A percentile compares a stretch with the other conserved stretches of the same genome.
These are phyloP conservation scores for Mortierella hygrophila DNA, from an alignment of 192 early-diverging fungal genomes.

Conservation along the genomic window DNA sequence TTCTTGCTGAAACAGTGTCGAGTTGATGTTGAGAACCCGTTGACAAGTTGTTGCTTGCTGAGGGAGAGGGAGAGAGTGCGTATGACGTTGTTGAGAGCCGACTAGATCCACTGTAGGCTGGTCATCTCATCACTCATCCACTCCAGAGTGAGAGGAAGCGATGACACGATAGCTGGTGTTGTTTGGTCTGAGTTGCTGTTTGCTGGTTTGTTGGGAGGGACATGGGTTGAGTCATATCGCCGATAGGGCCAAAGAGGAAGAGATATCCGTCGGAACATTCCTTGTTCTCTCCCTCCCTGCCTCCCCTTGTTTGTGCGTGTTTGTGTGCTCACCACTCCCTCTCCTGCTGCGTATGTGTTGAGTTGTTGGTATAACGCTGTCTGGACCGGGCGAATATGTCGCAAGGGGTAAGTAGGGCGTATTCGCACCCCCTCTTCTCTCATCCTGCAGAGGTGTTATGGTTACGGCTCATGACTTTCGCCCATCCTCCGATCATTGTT, in stretches of 20 bases:
- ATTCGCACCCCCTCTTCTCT: neutral
- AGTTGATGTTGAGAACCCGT: neutral
- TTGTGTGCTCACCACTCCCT: neutral
- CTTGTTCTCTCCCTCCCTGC: neutral
- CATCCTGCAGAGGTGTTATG: neutral
- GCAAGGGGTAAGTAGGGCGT: neutral
- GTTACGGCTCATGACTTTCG: neutral
- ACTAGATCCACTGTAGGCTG: neutral
- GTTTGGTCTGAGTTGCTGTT: neutral
- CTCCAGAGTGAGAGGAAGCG: neutral
- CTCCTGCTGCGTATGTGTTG: neutral
- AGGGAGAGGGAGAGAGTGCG: neutral
- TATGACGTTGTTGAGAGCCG: neutral
- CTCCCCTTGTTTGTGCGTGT: neutral
- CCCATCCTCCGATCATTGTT: constrained; percentile 2
- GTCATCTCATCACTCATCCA: neutral
- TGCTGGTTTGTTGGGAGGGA: neutral
- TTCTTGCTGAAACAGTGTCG: neutral
- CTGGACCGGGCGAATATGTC: neutral
- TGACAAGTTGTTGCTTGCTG: neutral
- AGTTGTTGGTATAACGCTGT: neutral
- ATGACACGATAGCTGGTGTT: neutral
- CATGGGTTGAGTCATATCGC: neutral
- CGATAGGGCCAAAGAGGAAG: constrained; percentile 2
- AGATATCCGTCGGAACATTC: neutral